Conservation (phyloP, 208 protist species). For the Acanthamoeba royreba region DNA sequence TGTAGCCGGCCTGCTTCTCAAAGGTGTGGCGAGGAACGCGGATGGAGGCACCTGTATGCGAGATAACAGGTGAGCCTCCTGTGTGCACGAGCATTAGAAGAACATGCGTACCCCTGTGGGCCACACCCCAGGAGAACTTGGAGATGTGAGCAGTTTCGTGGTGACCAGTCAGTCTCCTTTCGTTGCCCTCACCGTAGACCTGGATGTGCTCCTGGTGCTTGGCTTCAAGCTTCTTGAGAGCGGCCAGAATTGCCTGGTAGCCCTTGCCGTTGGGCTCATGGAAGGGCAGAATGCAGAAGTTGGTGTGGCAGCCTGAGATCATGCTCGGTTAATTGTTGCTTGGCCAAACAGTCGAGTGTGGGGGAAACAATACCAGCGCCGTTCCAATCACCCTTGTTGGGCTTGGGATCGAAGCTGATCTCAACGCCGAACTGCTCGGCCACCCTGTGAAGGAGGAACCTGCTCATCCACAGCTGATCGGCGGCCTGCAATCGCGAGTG, state of each 20-base stretch:
- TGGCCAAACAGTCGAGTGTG: not conserved
- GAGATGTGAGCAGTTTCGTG: constrained; percentile 83
- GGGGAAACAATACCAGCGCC: constrained; percentile 80
- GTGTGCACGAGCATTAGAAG: not conserved
- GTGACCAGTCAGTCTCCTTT: constrained; percentile 81
- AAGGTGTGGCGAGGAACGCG: constrained; percentile 92
- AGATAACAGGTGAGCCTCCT: not conserved
- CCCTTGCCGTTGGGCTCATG: constrained; percentile 71
- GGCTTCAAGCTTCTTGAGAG: constrained; percentile 68
- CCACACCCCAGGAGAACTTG: constrained; percentile 80
- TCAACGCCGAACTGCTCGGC: constrained; percentile 79
- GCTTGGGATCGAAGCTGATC: constrained; percentile 88
- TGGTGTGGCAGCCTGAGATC: constrained; percentile 90
- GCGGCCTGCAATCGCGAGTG: constrained; percentile 69
- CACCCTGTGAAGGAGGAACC: constrained; percentile 89
- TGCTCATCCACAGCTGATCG: constrained; percentile 91
- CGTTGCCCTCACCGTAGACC: constrained; percentile 81
- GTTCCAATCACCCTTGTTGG: constrained; percentile 95
- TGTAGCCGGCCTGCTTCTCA: constrained; percentile 90
- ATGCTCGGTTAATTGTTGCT: not conserved
- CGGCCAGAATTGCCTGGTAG: constrained; percentile 70
- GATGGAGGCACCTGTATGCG: constrained; percentile 81
- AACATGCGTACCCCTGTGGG: constrained; percentile 87
- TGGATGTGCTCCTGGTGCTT: constrained; percentile 79
- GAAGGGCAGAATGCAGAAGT: constrained; percentile 93